Conservation (phyloP, 371 early-diverging fungal species). For the Syncephalis fuscata region DNA sequence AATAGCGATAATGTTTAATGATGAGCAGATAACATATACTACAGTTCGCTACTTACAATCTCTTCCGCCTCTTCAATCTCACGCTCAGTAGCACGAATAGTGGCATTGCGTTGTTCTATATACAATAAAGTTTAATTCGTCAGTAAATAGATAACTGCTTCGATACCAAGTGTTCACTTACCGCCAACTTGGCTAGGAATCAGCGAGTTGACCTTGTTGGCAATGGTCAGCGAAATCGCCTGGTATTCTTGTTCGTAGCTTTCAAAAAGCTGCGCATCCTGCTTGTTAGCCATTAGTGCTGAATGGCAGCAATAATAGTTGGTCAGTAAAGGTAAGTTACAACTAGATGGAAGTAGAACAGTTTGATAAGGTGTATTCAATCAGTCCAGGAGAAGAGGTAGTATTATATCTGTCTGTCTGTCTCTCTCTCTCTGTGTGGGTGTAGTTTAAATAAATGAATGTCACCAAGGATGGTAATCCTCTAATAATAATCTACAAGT, state of each 20-base stretch:
- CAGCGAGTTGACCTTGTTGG: constrained; percentile 35
- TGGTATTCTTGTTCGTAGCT: constrained; percentile 78
- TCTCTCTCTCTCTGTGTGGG: no score
- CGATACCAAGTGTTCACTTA: constrained; percentile 5
- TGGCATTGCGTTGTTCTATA: constrained; percentile 52
- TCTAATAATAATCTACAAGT: no score
- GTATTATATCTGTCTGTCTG: no score
- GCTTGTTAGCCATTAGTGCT: no score
- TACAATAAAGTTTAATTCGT: neutral
- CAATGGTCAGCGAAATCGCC: constrained; percentile 37
- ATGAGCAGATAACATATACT: no score
- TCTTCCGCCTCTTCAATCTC: constrained; percentile 86
- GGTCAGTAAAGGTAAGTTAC: no score
- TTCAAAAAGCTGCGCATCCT: constrained; percentile 55
- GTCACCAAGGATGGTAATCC: no score
- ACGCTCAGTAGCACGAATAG: constrained; percentile 54
- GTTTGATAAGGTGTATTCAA: no score
- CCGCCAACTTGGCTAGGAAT: constrained; percentile 41
- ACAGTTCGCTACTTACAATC: constrained; percentile 37
- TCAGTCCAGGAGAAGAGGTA: no score
- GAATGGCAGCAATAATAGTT: no score
- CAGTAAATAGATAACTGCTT: neutral
- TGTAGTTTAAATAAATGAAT: no score
- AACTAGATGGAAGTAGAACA: no score
- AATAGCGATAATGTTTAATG: neutral